Evolutionary conservation across 2,329 filamentous ascomycete species (phyloP).

Genomic region (Ophiosphaerella narmari): DNA sequence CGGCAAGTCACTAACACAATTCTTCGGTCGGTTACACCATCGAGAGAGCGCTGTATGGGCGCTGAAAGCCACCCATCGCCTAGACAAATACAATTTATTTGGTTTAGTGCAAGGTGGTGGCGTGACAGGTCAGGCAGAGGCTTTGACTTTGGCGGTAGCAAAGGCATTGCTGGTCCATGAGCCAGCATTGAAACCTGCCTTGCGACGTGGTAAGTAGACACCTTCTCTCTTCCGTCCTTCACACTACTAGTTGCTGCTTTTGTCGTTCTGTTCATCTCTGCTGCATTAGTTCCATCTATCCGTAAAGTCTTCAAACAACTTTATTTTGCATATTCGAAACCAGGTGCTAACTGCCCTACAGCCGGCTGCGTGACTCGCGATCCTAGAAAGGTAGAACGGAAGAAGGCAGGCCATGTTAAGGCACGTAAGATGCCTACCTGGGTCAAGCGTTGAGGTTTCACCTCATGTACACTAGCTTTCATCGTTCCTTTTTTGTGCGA

Average conservation of each 20-base stretch:
- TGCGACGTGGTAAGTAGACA: slow-evolving; percentile 78
- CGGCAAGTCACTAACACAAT: slow-evolving; percentile 79
- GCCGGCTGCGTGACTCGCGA: slow-evolving; percentile 93
- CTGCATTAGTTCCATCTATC: slow-evolving; percentile 1
- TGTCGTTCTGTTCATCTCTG: background rate
- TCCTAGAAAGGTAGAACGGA: slow-evolving; percentile 90
- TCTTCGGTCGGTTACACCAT: slow-evolving; percentile 88
- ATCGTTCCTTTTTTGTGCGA: slow-evolving; percentile 4
- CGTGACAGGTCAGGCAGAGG: slow-evolving; percentile 93
- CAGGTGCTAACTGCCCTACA: slow-evolving; percentile 56
- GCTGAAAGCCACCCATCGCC: slow-evolving; percentile 75
- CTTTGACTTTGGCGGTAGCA: slow-evolving; percentile 85
- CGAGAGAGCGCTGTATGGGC: slow-evolving; percentile 94
- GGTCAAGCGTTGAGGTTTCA: slow-evolving; percentile 74
- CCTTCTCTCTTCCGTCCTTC: slow-evolving; percentile 6
- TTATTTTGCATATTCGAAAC: slow-evolving; percentile 14
- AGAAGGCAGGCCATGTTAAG: slow-evolving; percentile 96
- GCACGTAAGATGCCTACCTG: slow-evolving; percentile 97
- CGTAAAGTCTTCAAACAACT: slow-evolving; percentile 7
- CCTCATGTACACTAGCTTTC: slow-evolving; percentile 34
- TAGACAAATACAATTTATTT: slow-evolving; percentile 98
- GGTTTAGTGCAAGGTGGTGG: slow-evolving; percentile 83
- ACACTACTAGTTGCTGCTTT: slow-evolving; percentile 1
- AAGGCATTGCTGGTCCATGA: slow-evolving; percentile 90
- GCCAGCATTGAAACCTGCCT: slow-evolving; percentile 82